Base-by-base conservation (phyloP, 768 basidiomycete species). In the Psilocybe subaeruginosa region DNA sequence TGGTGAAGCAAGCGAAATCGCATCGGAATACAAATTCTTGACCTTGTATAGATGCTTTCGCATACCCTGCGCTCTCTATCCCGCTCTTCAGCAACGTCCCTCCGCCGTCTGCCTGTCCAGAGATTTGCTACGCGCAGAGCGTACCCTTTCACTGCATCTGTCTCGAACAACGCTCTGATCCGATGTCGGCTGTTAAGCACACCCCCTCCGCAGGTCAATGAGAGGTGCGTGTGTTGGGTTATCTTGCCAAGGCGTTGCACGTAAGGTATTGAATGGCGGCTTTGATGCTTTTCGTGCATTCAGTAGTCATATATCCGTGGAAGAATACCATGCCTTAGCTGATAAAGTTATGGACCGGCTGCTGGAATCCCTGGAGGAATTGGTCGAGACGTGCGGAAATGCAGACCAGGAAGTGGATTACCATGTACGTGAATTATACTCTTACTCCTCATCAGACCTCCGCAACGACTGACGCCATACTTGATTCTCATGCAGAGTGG, bases 391-490 rank as follows among this genome's bases (percentile, higher is more conserved):
- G 30, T 60, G 82, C 6, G 84, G 77, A 11, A 79, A 85, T 56
- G 73, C 84, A 0, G 76, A 76, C 1, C 88, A 85, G 64, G 95
- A 97, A 73, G 91, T 97, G 17, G 95, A 97, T 72, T 97, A 97
- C 73, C 87, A 88, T 69, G 95, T 94, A 70, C 57, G 89, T 67
- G 29, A 49, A 47, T 31, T 6, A 16, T 12, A 17, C 31, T 23
- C 43, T 14, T 46, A 43, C 39, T 17, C 6, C 33, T 8, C 17
- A 47, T 51, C 43, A 16, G 14, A 12, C 54, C 3, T 56, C n/a
- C 8, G 29, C 43, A 35, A 58, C 46, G 43, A 46, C 16, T 35
- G n/a, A 23, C 35, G 3, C 39, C 27, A 54, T 33, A 45, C 19
- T 53, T 60, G 31, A 23, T 12, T 37, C 30, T 48, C 53, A 66